Percentiles rank a stretch among this genome's conserved stretches.
These are phyloP conservation scores for Saturnispora galanensis DNA, from an alignment of 805 yeast genomes.

Conservation along the genomic window DNA sequence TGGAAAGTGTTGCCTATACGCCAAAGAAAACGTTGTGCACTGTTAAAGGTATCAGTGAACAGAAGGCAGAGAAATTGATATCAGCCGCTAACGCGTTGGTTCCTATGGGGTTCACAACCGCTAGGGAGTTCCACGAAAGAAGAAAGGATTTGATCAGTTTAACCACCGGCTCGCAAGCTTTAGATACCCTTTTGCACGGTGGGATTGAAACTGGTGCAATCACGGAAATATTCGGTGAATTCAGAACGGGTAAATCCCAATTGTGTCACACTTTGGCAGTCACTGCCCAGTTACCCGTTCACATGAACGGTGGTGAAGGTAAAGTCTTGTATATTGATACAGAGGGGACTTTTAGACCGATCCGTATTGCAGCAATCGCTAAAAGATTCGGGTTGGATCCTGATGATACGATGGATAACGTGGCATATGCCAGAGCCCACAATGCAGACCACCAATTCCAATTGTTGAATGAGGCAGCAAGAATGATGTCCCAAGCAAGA, in stretches of 20 bases:
- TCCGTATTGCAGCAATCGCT: conserved; percentile 80
- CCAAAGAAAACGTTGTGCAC: conserved; percentile 69
- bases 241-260: conserved; percentile 96
- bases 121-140: conserved; percentile 85
- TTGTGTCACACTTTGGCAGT: conserved; percentile 94
- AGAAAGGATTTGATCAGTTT: conserved; percentile 85
- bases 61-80: conserved; percentile 80
- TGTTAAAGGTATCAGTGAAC: conserved; percentile 90
- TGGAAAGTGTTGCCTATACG: conserved; percentile 87
- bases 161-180: conserved; percentile 90
- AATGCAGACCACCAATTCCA: conserved; percentile 94
- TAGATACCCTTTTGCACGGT: conserved; percentile 90
- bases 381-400: conserved; percentile 86
- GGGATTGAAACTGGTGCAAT: conserved; percentile 96
- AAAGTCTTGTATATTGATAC: conserved; percentile 93
- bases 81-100: conserved; percentile 79
- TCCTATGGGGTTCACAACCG: conserved; percentile 96
- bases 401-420: conserved; percentile 90
- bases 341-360: conserved; percentile 94
- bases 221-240: conserved; percentile 95
- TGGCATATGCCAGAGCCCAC: conserved; percentile 94
- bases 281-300: conserved; percentile 91
- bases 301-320: conserved; percentile 98
- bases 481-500: conserved; percentile 92
- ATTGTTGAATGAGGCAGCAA: conserved; percentile 80